Percentiles rank a stretch among this genome's conserved stretches.
Conservation (phyloP, 352 stramenopile genomes). For the Pythium monospermum region DNA sequence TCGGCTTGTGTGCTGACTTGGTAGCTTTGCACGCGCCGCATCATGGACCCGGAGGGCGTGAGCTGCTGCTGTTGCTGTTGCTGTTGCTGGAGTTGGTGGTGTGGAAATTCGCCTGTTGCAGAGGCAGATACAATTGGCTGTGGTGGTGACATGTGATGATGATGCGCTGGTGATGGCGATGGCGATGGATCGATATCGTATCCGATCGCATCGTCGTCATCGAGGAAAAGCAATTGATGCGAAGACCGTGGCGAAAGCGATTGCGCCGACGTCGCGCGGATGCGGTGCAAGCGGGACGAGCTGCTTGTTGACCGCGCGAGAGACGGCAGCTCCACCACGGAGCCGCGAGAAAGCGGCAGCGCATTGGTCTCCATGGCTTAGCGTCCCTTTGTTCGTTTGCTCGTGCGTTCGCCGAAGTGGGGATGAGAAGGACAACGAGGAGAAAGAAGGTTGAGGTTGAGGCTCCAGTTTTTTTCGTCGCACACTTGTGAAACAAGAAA, state of each 20-base stretch:
- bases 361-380: slow-evolving; percentile 20
- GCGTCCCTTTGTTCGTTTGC: not conserved
- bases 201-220: slow-evolving; percentile 17
- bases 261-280: slow-evolving; percentile 39
- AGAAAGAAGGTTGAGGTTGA: not conserved
- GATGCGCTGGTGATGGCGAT: no score
- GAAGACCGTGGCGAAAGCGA: slow-evolving; percentile 31
- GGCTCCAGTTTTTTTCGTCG: not conserved
- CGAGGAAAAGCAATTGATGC: slow-evolving; percentile 10
- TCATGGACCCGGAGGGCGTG: slow-evolving; percentile 18
- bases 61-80: slow-evolving; percentile 20
- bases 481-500: not conserved
- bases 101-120: no score
- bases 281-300: slow-evolving; percentile 4
- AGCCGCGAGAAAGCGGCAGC: slow-evolving; percentile 25
- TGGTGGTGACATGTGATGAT: no score
- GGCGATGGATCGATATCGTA: slow-evolving; percentile 1
- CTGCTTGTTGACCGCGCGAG: not conserved
- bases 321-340: slow-evolving; percentile 38
- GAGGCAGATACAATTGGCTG: no score
- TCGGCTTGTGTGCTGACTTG: slow-evolving; percentile 25
- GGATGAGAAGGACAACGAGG: not conserved
- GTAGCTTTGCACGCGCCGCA: slow-evolving; percentile 59
- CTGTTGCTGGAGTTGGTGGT: not conserved
- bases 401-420: not conserved